These are phyloP conservation scores for Teratosphaeria gauchensis DNA, from an alignment of 2,329 filamentous ascomycete genomes.

Conservation along the genomic window DNA sequence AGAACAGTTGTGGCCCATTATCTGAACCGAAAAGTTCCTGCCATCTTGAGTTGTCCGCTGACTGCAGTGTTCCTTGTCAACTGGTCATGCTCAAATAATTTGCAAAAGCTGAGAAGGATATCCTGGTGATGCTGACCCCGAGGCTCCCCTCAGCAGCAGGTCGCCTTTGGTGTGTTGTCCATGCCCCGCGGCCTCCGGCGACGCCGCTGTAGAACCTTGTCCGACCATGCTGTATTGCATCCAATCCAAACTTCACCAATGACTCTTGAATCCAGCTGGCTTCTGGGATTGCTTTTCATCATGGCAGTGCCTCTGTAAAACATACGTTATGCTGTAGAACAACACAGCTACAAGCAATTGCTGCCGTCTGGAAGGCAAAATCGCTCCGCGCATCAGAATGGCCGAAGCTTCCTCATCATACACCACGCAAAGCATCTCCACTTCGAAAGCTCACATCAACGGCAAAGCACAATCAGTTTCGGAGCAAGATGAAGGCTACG, in stretches of 20 bases:
- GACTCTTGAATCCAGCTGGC: background rate
- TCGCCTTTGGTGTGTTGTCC: background rate
- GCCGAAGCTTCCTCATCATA: background rate
- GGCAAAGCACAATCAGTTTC: background rate
- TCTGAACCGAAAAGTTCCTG: too few relatives aligned
- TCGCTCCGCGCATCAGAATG: background rate
- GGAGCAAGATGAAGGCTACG: background rate
- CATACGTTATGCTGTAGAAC: too few relatives aligned
- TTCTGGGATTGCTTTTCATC: background rate
- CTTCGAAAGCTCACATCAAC: background rate
- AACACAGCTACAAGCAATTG: too few relatives aligned
- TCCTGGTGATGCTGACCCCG: too few relatives aligned
- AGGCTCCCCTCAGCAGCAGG: background rate
- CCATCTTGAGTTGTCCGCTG: too few relatives aligned
- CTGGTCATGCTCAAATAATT: too few relatives aligned
- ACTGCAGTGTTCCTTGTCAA: too few relatives aligned
- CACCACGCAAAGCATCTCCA: background rate
- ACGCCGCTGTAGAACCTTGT: background rate
- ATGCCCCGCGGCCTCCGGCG: background rate
- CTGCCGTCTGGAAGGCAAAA: background rate
- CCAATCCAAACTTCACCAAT: background rate
- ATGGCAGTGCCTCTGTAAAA: too few relatives aligned
- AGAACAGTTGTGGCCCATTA: too few relatives aligned
- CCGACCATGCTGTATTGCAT: background rate
- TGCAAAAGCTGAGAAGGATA: too few relatives aligned